Evolutionary conservation across 2,329 filamentous ascomycete species (phyloP), one percentile per base, ranked within the genome.

Genomic region (Penicillium decumbens): DNA sequence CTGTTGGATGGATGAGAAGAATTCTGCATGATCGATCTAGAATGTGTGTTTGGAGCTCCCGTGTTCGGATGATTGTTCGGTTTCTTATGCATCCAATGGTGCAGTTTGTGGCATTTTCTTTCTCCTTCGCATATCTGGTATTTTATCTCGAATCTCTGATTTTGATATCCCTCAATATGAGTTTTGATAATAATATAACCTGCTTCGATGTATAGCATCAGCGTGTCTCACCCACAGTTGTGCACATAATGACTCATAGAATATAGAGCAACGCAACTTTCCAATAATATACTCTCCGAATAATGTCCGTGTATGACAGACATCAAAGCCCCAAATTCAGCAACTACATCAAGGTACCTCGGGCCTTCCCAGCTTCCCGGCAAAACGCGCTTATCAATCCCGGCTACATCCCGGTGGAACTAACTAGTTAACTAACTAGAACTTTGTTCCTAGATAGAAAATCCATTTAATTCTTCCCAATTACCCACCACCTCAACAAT

Each of bases 1-100:
- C 2, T 72, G 71, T 45, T 75, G 73, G 72, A 56, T 67, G 54
- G 63, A 65, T 47, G 59, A 61, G 41, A 59, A 50, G 35, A 39
- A 23, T 23, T 3, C 29, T 42, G n/a, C 32, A 27, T 27, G 30
- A 25, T 8, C 32, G 32, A 25, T 13, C 27, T 28, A 32, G 25
- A 18, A 8, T 35, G 28, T 12, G n/a, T 25, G n/a, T 20, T 15
- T 23, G 43, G 7, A 12, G 25, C 28, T 39, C 4, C 24, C 3
- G 5, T 25, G 25, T 25, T 25, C 8, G 27, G 20, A 13, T 39
- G 12, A 10, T n/a, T 18, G 15, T 39, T 25, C 13, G 23, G 10
- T 3, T 39, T 29, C 6, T 25, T 0, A 8, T 39, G 20, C 23
- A n/a, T 39, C 18, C 7, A 3, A 20, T 20, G 15, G 32, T 35